Conservation (phyloP, 257 asterid species). For the Nicotiana knightiana region DNA sequence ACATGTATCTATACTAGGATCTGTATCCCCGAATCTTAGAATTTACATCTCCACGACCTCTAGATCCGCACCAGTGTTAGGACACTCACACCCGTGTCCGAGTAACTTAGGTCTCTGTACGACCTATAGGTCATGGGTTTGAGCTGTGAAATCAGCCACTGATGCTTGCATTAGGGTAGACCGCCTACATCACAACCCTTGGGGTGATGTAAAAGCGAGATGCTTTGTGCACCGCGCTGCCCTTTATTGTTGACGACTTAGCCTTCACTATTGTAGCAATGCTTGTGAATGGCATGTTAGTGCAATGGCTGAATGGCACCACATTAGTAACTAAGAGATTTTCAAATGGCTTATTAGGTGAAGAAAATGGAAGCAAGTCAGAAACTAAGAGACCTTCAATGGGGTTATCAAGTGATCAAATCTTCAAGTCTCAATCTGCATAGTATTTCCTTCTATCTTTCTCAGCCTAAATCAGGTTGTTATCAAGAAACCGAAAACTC, state of each 20-base stretch:
- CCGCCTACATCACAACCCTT: too few relatives aligned
- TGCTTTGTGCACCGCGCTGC: too few relatives aligned
- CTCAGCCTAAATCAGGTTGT: conserved; percentile 42
- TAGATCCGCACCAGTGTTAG: too few relatives aligned
- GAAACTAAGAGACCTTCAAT: conserved; percentile 41
- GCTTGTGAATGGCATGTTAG: background rate
- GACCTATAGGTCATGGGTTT: too few relatives aligned
- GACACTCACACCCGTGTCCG: too few relatives aligned
- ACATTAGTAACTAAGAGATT: background rate
- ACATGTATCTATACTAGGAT: too few relatives aligned
- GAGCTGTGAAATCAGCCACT: too few relatives aligned
- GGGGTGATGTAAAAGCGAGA: too few relatives aligned
- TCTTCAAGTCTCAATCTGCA: conserved; percentile 38
- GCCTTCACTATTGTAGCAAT: background rate
- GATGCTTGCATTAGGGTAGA: too few relatives aligned
- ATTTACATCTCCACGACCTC: too few relatives aligned
- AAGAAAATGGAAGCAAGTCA: conserved; percentile 33
- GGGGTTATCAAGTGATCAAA: conserved; percentile 36
- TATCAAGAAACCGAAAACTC: conserved; percentile 59
- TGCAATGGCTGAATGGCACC: background rate
- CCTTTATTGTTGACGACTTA: background rate
- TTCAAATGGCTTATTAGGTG: conserved; percentile 1
- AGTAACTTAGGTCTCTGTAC: too few relatives aligned
- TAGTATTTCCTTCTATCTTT: conserved; percentile 47
- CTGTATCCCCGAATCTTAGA: too few relatives aligned